Base-by-base conservation (phyloP, 352 stramenopile species). In the Pythium dissotocum region DNA sequence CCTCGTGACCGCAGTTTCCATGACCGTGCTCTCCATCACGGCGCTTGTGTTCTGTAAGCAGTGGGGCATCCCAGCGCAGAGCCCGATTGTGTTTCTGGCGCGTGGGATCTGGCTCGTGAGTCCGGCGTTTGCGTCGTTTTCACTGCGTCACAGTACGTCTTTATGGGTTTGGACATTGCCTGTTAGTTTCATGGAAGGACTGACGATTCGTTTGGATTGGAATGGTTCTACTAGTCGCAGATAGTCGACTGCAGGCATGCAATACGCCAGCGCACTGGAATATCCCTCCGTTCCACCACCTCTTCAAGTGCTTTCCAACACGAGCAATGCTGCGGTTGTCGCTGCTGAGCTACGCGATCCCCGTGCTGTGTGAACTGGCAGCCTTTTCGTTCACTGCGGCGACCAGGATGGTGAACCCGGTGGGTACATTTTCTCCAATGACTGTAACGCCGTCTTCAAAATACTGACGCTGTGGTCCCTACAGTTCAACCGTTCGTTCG, bases 381-480 rank as follows among this genome's bases (percentile, higher is more conserved):
- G 88, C 88, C 12, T 95, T 93, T 67, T 93, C 88, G 2, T 91
- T 95, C 74, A 94, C 85, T 35, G 85, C 88, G 5, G 88, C 88
- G 13, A 94, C 88, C n/a, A 81, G 85, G 21, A 92, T 94, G 84
- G 84, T 94, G 33, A 95, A 95, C 53, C 88, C 88, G 56, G 88
- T 95, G 70, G 30, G 82, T 83, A 28, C 7, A 44, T 46, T 12
- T 54, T 28, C 18, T 28, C 26, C 14, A 32, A 36, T 16, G 21
- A 42, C 24, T 67, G 2, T 64, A 32, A 21, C 16, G 77, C 36
- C 51, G 18, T 48, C 7, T n/a, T 0, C 36, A 21, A 2, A 2
- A 4, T 5, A 40, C 18, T 24, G 36, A 61, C 49, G 2, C 6
- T 35, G 44, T 58, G 6, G 18, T 35, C 9, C 36, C n/a, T 53